Evolutionary conservation across 371 early-diverging fungal species (phyloP), one percentile per base, ranked within the genome.

Genomic region (Thermomucor indicae-seudaticae): DNA sequence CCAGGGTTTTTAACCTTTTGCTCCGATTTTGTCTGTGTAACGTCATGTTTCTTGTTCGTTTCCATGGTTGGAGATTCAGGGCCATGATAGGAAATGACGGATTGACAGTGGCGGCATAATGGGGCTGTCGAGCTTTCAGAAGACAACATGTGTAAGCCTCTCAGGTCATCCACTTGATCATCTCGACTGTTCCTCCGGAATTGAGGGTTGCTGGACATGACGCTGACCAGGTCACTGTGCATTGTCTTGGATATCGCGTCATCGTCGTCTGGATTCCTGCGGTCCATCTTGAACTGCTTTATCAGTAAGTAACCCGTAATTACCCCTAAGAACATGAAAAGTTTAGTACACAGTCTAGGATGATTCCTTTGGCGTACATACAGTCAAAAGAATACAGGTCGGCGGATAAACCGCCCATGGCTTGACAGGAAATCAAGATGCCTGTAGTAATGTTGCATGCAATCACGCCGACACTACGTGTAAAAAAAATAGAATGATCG

Each of bases 381-480:
- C 75, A 75, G 24, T 75, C 75, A 62, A 70, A 67, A 0, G 69
- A 57, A 51, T 75, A 75, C 4, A 75, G 28, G 25, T 75, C 68
- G 4, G 75, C 63, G 1, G 71, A 68, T 28, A 75, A 47, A 1
- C 71, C 67, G 14, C 65, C 67, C 44, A 66, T 50, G 2, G 51
- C 64, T 34, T 64, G 31, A 6, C 40, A 53, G 1, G 75, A 63
- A 23, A 75, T 68, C 19, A 75, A 40, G 24, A 75, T 65, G 12
- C 62, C 69, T 2, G 58, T 55, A 17, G 67, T 20, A n/a, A 75
- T 42, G 28, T 75, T 75, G 0, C 62, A 62, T 4, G 53, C 50
- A 49, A 75, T 66, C 1, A 75, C 71, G 24, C 75, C 71, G 14
- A 68, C 56, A 16, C 70, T 74, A 47, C n/a, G n/a, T n/a, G n/a